Conservation (phyloP, 169 alveolate genomes). For the Perkinsus marinus region DNA sequence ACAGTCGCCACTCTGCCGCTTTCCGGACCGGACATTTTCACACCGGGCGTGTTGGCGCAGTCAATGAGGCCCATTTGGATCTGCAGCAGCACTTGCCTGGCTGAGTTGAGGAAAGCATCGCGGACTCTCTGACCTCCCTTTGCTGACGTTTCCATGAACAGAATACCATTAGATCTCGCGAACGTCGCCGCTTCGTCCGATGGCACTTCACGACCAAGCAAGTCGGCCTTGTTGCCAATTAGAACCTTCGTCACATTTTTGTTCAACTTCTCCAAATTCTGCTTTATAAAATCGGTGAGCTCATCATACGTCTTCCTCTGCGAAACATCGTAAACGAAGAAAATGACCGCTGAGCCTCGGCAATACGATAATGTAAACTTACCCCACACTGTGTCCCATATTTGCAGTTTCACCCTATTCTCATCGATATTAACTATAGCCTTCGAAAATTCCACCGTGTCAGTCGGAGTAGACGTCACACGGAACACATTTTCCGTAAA, state of each 20-base stretch:
- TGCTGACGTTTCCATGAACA: slow-evolving; percentile 15
- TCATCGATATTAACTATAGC: not conserved
- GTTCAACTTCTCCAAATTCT: not conserved
- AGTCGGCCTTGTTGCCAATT: not conserved
- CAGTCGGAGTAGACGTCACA: not conserved
- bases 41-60: not conserved
- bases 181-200: not conserved
- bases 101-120: not conserved
- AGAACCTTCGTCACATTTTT: not conserved
- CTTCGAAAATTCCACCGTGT: not conserved
- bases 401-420: not conserved
- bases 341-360: not conserved
- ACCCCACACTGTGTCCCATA: not conserved
- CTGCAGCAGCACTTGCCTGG: not conserved
- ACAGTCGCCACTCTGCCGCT: not conserved
- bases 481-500: not conserved
- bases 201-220: not conserved
- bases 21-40: not conserved
- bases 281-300: not conserved
- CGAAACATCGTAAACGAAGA: not conserved
- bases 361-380: not conserved
- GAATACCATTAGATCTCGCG: slow-evolving; percentile 7
- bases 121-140: slow-evolving; percentile 12
- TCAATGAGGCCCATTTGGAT: not conserved
- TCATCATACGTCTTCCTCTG: not conserved